Evolutionary conservation across 1,284 basidiomycete genomes (phyloP).

Genomic region (Sanghuangporus baumii): DNA sequence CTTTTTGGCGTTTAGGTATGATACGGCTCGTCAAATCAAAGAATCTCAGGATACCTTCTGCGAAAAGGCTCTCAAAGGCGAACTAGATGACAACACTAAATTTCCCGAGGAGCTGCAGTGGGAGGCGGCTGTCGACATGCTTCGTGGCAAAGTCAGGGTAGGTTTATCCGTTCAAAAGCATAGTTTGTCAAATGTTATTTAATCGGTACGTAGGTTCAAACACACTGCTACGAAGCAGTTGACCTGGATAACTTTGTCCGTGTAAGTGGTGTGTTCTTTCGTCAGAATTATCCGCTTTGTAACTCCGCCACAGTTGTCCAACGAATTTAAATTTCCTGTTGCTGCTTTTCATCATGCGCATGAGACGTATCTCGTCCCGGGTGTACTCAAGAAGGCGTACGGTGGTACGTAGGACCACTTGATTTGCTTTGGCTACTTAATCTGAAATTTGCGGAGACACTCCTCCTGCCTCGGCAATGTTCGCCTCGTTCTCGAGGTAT

Average conservation of each 20-base stretch:
- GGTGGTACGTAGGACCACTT: conserved; percentile 13
- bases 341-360: conserved; percentile 50
- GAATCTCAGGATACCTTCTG: conserved; percentile 39
- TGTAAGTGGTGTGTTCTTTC: conserved; percentile 13
- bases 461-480: conserved; percentile 47
- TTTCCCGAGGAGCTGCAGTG: conserved; percentile 47
- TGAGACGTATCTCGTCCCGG: conserved; percentile 47
- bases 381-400: conserved; percentile 41
- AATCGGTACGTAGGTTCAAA: conserved; percentile 27
- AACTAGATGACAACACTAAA: conserved; percentile 35
- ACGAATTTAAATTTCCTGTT: conserved; percentile 45
- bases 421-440: neutral
- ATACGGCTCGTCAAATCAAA: conserved; percentile 37
- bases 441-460: conserved; percentile 10
- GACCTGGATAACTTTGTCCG: conserved; percentile 38
- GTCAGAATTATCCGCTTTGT: neutral
- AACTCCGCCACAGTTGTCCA: conserved; percentile 35
- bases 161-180: conserved; percentile 36
- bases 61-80: conserved; percentile 22
- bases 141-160: conserved; percentile 38
- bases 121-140: conserved; percentile 49
- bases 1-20: conserved; percentile 26
- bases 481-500: conserved; percentile 41
- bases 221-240: conserved; percentile 44
- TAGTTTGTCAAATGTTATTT: neutral